Evolutionary conservation across 176 grass and related monocot species (phyloP), one percentile per base, ranked within the genome.

Genomic region (Oryza punctata): DNA sequence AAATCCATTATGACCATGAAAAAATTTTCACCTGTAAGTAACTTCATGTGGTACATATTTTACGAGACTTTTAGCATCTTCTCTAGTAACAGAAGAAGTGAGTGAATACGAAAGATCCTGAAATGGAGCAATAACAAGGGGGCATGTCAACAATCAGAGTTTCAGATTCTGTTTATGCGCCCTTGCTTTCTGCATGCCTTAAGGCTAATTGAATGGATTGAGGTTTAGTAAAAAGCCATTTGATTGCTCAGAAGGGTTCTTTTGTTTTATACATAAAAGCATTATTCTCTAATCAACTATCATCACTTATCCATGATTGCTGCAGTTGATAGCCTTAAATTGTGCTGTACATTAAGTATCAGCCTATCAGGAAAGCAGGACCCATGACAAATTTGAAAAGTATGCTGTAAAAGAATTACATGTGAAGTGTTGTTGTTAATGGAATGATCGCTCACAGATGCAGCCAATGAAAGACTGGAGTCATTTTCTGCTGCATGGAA

Each of bases 1-100:
- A 26, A 81, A 52, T 38, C 19, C 4, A 67, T 7, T 24, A 63
- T 73, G 59, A 35, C 67, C n/a, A 73, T 75, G 18, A 41, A 14
- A 73, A 69, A 79, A 21, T n/a, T 13, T 7, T 30, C 11, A 89
- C 87, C 87, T 84, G 76, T 80, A 84, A 69, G 75, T 75, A 78
- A 84, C 81, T 80, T 75, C 29, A 12, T 41, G 33, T 15, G 76
- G 27, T 44, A 7, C 26, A 21, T 45, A 26, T 75, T 76, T 43
- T 10, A 12, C 26, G 19, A 47, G 12, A 63, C 23, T 61, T 23
- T 33, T 79, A 84, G 81, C 21, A 67, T 80, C 28, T 27, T 70
- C n/a, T 12, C 26, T 49, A 75, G 59, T 67, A 79, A 63, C 41
- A 74, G 78, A 75, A 74, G 77, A 75, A 63, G 63, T 32, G 27